A percentile compares a stretch with the other conserved stretches of the same genome.
These are phyloP conservation scores for Brassica cretica DNA, from an alignment of 345 rosid genomes.

Conservation along the genomic window DNA sequence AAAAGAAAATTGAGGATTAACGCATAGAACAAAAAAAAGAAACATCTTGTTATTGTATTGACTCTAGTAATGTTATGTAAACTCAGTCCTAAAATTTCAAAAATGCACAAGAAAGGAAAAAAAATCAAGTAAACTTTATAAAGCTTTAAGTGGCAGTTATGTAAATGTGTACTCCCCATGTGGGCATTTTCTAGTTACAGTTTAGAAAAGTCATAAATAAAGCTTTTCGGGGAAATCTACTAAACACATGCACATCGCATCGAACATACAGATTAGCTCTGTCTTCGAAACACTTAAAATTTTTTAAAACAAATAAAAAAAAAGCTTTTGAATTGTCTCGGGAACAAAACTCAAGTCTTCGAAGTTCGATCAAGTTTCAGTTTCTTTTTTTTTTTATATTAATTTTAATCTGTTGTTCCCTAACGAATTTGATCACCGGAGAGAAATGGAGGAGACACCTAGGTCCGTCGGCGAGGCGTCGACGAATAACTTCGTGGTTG, in stretches of 20 bases:
- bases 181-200: background rate
- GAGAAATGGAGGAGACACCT: conserved; percentile 41
- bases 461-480: conserved; percentile 45
- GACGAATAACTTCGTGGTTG: conserved; percentile 51
- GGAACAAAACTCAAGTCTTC: conserved; percentile 6
- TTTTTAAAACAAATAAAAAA: background rate
- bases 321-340: background rate
- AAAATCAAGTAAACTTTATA: background rate
- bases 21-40: too few species aligned
- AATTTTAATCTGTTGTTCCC: background rate
- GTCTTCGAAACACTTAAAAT: conserved; percentile 25
- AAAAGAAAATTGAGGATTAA: too few species aligned
- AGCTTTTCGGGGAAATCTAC: background rate
- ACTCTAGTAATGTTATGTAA: too few species aligned
- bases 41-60: background rate
- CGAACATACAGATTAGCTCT: conserved; percentile 22
- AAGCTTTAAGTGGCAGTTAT: background rate
- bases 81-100: background rate
- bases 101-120: background rate
- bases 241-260: conserved; percentile 18
- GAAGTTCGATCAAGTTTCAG: background rate
- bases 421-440: conserved; percentile 5
- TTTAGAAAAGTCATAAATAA: background rate
- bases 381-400: background rate
- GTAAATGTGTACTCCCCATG: background rate